Base-by-base conservation (phyloP, 2,329 filamentous ascomycete genomes). In the Talaromyces sp. region DNA sequence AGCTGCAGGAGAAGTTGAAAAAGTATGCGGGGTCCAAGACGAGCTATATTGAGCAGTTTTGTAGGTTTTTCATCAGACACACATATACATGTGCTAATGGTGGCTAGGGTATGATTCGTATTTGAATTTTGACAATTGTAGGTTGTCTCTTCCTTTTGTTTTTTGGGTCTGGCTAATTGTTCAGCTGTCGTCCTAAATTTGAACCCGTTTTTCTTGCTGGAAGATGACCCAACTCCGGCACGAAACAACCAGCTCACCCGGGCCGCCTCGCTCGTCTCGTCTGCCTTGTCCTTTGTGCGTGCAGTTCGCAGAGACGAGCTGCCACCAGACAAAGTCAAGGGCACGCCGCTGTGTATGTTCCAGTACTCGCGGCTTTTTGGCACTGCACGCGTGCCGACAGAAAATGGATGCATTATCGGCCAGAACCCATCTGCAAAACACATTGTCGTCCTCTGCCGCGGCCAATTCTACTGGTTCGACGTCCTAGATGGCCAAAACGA, bases 401-500 rank as follows among this genome's bases (percentile, higher is more conserved):
- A 96, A 32, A 88, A 95, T 72, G 95, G 95, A 5, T 99, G 95
- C 73, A 90, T 96, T 68, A 98, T 99, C 70, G 92, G 93, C 65
- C 93, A 98, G 73, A 93, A 98, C 70, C 90, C 92, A 0, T 85
- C 88, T n/a, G 91, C 93, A 3, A 96, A 92, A 77, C 95, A 99
- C 74, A 82, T 99, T 42, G 90, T 97, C 10, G 92, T 98, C 51
- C 84, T 98, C 77, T 96, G 92, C 72, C 91, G 93, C 66, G 95
- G 95, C 1, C 95, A 99, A 68, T 93, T 98, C 71, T 99, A 99
- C 77, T 98, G 93, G 93, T 99, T 99, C 69, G 95, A 99, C 74
- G 93, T 97, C 1, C 81, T 99, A 19, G 95, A 99, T 68, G 89
- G 93, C 67, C 96, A 96, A 75, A 90, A 90, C 7, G 95, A 99